phyloP scores from a whole-genome alignment of 2,329 filamentous ascomycete genomes.

The Alternaria viburni region DNA sequence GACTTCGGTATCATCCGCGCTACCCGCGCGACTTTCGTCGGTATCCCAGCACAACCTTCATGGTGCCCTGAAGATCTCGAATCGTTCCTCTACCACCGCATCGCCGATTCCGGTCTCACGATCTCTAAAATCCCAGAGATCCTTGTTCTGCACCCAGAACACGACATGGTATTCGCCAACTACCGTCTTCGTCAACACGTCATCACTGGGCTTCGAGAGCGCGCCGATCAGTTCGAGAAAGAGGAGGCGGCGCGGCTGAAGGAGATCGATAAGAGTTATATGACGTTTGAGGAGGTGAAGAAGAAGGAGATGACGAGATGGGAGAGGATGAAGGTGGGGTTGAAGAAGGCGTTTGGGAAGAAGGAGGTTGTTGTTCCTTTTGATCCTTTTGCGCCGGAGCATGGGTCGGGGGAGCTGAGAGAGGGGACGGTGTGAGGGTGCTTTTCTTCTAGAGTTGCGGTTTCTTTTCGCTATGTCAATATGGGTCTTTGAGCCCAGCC shows the following conservation, averaged over 20 bases:
- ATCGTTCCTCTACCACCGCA: slow-evolving; percentile 16
- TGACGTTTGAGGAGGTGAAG: neutral
- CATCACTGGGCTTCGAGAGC: neutral
- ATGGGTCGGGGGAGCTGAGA: neutral
- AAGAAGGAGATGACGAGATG: slow-evolving; percentile 8
- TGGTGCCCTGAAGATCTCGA: slow-evolving; percentile 8
- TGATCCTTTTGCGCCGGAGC: slow-evolving; percentile 10
- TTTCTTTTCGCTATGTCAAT: no score
- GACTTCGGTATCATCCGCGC: slow-evolving; percentile 21
- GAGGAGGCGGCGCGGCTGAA: slow-evolving; percentile 12
- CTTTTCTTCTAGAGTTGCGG: no score
- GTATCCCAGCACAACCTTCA: slow-evolving; percentile 4
- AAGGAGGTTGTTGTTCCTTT: slow-evolving; percentile 7
- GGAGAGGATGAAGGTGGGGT: slow-evolving; percentile 1
- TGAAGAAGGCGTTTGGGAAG: slow-evolving; percentile 8
- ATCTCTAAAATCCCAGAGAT: slow-evolving; percentile 12
- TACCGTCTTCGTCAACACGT: neutral
- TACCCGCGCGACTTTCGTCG: slow-evolving; percentile 16
- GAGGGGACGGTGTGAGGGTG: neutral
- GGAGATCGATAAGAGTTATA: neutral
- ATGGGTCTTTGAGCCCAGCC: no score
- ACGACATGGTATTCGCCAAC: slow-evolving; percentile 4
- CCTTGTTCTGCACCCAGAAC: slow-evolving; percentile 15
- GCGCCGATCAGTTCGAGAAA: slow-evolving; percentile 5
- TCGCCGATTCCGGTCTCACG: slow-evolving; percentile 4